Evolutionary conservation across 257 asterid species (phyloP), one percentile per base, ranked within the genome.

Genomic region (Solanum tarapatanum): DNA sequence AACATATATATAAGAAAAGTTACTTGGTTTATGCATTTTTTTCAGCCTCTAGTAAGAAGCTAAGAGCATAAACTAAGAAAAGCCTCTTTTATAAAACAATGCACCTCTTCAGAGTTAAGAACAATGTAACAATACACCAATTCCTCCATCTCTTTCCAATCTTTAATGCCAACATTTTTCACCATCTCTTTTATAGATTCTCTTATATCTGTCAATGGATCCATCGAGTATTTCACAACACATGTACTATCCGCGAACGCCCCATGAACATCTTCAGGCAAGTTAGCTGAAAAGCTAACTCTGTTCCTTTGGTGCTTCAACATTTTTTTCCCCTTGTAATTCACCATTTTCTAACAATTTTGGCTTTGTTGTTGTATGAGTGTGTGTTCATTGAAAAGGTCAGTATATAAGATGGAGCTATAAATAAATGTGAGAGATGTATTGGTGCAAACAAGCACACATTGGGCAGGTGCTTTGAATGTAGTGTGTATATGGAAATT

Each of bases 141-240:
- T 70, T 95, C 98, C 87, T 94, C 97, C 95, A 94, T 94, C 41
- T 93, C 91, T 3, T 87, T 80, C 97, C 97, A 95, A 21, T 92
- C 92, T 32, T 84, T 83, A 87, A 95, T 85, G n/a, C 93, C 94
- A 48, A 93, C 87, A 60, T 86, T 89, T 87, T 93, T 88, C 30
- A 92, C 90, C 89, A 94, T 91, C 88, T 94, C 94, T 43, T 79
- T 28, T 10, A 94, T 90, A 37, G 97, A 95, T 28, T 90, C 90
- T 75, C 92, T 87, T 41, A 94, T 92, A 37, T 94, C 97, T 28
- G 86, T 28, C 33, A 89, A 75, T 1, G 98, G 97, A 86, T 94
- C 84, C 30, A 88, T 76, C 0, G 98, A 94, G 58, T 91, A 91
- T 89, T 93, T 93, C 11, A 95, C 98, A 2, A 92, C 94, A 41